A percentile compares a stretch with the other conserved stretches of the same genome.
These are phyloP conservation scores for Paramecium sonneborni DNA, from an alignment of 73 alveolate species.

Conservation along the genomic window DNA sequence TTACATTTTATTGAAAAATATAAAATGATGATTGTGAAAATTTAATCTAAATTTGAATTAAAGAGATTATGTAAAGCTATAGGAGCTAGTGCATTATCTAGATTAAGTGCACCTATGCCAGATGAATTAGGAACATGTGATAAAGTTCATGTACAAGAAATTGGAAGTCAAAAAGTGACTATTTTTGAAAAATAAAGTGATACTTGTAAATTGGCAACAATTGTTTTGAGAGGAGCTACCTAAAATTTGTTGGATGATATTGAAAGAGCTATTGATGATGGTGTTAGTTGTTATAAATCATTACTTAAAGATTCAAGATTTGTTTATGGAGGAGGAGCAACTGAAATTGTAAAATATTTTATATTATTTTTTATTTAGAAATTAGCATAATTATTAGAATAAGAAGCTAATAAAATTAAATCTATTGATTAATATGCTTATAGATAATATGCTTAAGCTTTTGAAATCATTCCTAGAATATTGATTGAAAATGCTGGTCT, in stretches of 20 bases:
- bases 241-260: slow-evolving; percentile 93
- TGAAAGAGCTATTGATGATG: slow-evolving; percentile 98
- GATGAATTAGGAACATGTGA: slow-evolving; percentile 98
- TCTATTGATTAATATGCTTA: slow-evolving; percentile 96
- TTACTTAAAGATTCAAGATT: slow-evolving; percentile 75
- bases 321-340: slow-evolving; percentile 66
- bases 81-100: slow-evolving; percentile 96
- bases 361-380: background rate
- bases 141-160: slow-evolving; percentile 90
- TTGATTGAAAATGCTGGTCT: slow-evolving; percentile 98
- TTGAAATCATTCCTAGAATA: slow-evolving; percentile 97
- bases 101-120: slow-evolving; percentile 96
- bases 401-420: slow-evolving; percentile 75
- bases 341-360: background rate
- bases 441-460: slow-evolving; percentile 96
- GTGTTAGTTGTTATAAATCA: slow-evolving; percentile 88
- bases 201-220: slow-evolving; percentile 76
- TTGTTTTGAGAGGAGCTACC: slow-evolving; percentile 96
- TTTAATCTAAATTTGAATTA: slow-evolving; percentile 93
- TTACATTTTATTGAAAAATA: slow-evolving; percentile 96
- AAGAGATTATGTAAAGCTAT: slow-evolving; percentile 92
- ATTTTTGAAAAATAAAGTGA: slow-evolving; percentile 75
- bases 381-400: slow-evolving; percentile 75
- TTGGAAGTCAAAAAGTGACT: slow-evolving; percentile 91
- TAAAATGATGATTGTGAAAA: slow-evolving; percentile 93